Conservation (phyloP, 257 asterid species). For the Solanum corneliomulleri region DNA sequence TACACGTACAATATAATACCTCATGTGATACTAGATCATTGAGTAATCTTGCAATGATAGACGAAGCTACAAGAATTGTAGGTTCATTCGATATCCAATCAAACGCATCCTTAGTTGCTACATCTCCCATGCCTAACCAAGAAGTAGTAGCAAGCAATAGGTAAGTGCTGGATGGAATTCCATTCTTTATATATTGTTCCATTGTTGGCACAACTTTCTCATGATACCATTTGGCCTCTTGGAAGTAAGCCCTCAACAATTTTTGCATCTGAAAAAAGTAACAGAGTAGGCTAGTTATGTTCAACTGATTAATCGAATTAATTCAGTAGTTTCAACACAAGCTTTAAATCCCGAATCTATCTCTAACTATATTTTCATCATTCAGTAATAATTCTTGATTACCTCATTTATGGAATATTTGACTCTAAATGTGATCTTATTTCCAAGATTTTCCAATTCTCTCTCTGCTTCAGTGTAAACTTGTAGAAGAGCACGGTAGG, state of each 20-base stretch:
- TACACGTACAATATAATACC: neutral
- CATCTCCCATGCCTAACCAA: conserved; percentile 9
- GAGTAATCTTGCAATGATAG: conserved; percentile 12
- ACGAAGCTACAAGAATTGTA: neutral
- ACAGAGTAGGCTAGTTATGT: neutral
- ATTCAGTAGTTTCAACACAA: neutral
- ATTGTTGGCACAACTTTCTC: neutral
- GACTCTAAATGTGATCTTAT: neutral
- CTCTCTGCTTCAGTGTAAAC: conserved; percentile 1
- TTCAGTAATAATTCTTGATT: no score
- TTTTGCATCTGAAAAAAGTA: conserved; percentile 10
- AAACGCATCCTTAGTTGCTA: neutral
- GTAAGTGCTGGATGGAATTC: neutral
- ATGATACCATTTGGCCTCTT: conserved; percentile 18
- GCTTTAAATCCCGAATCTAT: neutral
- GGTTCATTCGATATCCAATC: conserved; percentile 22
- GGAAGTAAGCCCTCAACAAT: conserved; percentile 4
- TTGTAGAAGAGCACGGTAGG: neutral
- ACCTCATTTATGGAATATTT: conserved; percentile 11
- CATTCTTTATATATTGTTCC: conserved; percentile 6
- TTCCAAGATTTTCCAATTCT: neutral
- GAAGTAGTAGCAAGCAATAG: neutral
- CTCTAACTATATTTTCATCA: no score
- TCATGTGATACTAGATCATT: conserved; percentile 17
- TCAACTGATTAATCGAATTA: no score